Base-by-base conservation (phyloP, 441 rosid genomes). In the Metrosideros polymorpha region DNA sequence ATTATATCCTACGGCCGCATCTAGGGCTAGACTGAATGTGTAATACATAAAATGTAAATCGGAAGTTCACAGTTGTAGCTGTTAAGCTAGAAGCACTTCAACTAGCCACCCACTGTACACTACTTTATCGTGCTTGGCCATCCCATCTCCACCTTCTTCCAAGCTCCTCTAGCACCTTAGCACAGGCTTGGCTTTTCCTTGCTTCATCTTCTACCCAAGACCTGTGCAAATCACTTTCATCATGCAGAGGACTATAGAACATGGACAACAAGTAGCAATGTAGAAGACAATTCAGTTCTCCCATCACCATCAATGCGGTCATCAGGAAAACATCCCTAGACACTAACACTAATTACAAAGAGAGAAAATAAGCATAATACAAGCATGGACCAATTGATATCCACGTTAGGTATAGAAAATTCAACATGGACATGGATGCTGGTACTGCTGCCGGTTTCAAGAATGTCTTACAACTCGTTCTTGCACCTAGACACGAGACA, bases 171-270 rank as follows among this genome's bases (percentile, higher is more conserved):
- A 97, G 97, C 88, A 95, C 93, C 88, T 95, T 93, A n/a, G 97
- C 95, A 49, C 98, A 92, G 45, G 95, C 98, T 90, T 95, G 95
- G 92, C 93, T 95, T 93, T 93, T 96, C 93, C 91, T 95, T 45
- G 98, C 99, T 87, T 95, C 99, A 91, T 95, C 99, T 86, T 98
- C 98, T 39, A 98, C 93, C 98, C 99, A 96, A 77, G 96, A 91
- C 89, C 99, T 98, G 98, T 92, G 89, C 83, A 84, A 42, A 77
- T 17, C 29, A 50, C 51, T 55, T 24, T 6, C 10, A 19, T 82
- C 51, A 53, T 54, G 30, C 42, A 49, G 43, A 84, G 30, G 49
- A 85, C 49, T 30, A 55, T 18, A 5, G 35, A 50, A 32, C 43
- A 27, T 32, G 29, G 25, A 35, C 79, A 56, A 51, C 66, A 39